Evolutionary conservation across 179 eudicot genomes (phyloP).

Genomic region (Beta corolliflora): DNA sequence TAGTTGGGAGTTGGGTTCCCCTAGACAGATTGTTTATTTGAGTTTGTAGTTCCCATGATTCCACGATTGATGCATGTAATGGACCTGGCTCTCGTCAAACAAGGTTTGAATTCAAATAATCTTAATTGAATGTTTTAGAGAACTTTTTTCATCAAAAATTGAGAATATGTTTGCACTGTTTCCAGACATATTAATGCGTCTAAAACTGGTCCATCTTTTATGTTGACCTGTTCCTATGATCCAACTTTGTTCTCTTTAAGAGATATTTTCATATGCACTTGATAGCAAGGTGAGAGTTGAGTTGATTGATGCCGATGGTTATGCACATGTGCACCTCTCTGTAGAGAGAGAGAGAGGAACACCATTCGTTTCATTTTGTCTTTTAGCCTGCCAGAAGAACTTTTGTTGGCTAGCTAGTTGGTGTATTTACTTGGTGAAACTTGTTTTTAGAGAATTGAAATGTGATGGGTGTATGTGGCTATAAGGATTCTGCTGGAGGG

Average conservation of each 20-base stretch:
- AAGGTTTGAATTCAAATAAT: neutral
- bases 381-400: conserved; percentile 18
- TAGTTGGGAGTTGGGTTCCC: neutral
- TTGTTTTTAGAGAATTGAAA: conserved; percentile 36
- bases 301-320: conserved; percentile 14
- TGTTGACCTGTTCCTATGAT: neutral
- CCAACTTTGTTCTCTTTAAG: neutral
- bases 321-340: neutral
- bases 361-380: conserved; percentile 11
- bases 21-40: neutral
- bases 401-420: conserved; percentile 28
- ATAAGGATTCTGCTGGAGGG: conserved; percentile 51
- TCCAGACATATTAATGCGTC: neutral
- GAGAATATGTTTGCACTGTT: neutral
- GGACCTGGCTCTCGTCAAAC: neutral
- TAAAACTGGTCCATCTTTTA: neutral
- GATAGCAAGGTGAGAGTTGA: conserved; percentile 6
- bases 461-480: conserved; percentile 35
- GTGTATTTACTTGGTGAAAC: conserved; percentile 21
- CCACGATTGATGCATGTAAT: neutral
- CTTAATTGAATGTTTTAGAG: neutral
- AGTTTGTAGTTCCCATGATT: neutral
- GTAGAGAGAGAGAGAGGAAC: conserved; percentile 2
- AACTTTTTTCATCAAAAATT: neutral
- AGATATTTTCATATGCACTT: neutral